Evolutionary conservation across 352 stramenopile species (phyloP).

Genomic region (Phytopythium montanum): DNA sequence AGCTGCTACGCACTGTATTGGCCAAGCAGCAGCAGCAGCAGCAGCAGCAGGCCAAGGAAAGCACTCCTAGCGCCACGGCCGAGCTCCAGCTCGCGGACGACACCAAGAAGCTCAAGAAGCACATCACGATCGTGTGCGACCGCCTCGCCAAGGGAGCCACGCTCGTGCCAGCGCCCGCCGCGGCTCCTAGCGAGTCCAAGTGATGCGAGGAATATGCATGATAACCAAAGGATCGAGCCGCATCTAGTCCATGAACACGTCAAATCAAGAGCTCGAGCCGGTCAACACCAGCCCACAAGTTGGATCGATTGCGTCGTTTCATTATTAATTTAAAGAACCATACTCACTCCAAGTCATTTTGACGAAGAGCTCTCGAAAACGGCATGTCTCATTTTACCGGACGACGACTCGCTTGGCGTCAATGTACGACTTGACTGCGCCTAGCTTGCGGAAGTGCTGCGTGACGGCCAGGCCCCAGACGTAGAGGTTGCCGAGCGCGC

Average conservation of each 20-base stretch:
- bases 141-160: slow-evolving; percentile 78
- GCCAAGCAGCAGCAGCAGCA: slow-evolving; percentile 52
- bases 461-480: slow-evolving; percentile 60
- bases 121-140: slow-evolving; percentile 89
- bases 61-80: slow-evolving; percentile 19
- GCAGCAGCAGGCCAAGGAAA: slow-evolving; percentile 17
- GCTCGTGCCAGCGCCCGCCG: slow-evolving; percentile 14
- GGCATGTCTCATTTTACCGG: slow-evolving; percentile 8
- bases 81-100: slow-evolving; percentile 71
- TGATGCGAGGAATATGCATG: not conserved
- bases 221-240: not conserved
- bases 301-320: not conserved
- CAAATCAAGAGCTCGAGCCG: not conserved
- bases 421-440: slow-evolving; percentile 67
- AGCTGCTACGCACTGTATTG: slow-evolving; percentile 79
- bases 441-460: slow-evolving; percentile 65
- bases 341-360: not conserved
- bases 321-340: not conserved
- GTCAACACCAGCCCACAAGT: too few species aligned
- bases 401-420: slow-evolving; percentile 17
- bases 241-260: not conserved
- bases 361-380: not conserved
- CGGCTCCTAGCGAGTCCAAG: slow-evolving; percentile 5
- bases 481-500: slow-evolving; percentile 74
- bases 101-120: slow-evolving; percentile 88